Evolutionary conservation across 2,329 filamentous ascomycete species (phyloP), one percentile per base, ranked within the genome.

Genomic region (Colletotrichum plurivorum): DNA sequence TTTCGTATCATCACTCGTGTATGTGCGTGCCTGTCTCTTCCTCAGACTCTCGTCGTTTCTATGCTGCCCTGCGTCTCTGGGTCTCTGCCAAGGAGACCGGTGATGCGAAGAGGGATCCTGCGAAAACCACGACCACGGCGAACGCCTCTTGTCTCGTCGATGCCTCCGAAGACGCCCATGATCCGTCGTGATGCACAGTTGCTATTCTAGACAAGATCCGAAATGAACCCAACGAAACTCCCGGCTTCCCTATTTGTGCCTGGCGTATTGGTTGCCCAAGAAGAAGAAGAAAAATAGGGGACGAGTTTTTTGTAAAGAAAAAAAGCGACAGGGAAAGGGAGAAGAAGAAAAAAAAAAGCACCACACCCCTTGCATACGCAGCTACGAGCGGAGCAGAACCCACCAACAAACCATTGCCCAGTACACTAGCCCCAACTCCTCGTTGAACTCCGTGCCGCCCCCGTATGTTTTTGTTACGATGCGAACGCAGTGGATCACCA

Each of bases 401-500:
- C 62, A 60, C 62, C 62, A 69, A 46, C 55, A 13, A 20, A 18
- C 54, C 45, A 59, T 46, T 16, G 36, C 46, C 45, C 16, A 51
- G 53, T 43, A 25, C 41, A 16, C 20, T 46, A 36, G 49, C 41
- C 54, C 60, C 55, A 66, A 69, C 56, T 51, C 49, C 36, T 55
- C 25, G 39, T 54, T 55, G 43, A 51, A 54, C 62, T 55, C 66
- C 62, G 55, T 60, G 27, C 27, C 53, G 46, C 51, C 54, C 39
- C 55, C 61, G 25, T 55, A 48, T 54, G 53, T 58, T 58, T 36
- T 60, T 60, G 49, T 62, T 66, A 25, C 62, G 51, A 41, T 60
- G 66, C 62, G 56, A 45, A 36, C 51, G 36, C 10, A 18, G 62
- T 60, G 62, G 62, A 61, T 84, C 84, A 98, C 84, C 96, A 99